phyloP scores from a whole-genome alignment of 164 flowering plant species.

The Sextonia rubra region DNA sequence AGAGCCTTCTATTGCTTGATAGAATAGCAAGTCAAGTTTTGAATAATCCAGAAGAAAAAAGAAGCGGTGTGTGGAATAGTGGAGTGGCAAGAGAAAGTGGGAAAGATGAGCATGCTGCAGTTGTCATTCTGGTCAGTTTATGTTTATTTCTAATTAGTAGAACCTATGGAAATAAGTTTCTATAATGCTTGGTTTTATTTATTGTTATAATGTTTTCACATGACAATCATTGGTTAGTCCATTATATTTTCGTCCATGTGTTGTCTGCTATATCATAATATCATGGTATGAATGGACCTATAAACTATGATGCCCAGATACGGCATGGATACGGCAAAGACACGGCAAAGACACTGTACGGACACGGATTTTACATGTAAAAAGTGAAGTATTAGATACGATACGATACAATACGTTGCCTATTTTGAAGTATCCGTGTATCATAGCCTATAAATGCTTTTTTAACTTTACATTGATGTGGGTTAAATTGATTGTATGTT shows the following conservation, averaged over 20 bases:
- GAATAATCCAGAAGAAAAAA: constrained; percentile 25
- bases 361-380: too few relatives aligned
- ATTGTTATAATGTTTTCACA: background rate
- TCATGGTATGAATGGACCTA: too few relatives aligned
- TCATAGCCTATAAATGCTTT: background rate
- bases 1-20: constrained; percentile 3
- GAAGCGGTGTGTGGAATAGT: constrained; percentile 19
- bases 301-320: too few relatives aligned
- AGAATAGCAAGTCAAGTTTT: constrained; percentile 50
- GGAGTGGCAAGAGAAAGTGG: constrained; percentile 19
- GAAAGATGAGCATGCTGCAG: constrained; percentile 43
- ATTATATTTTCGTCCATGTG: too few relatives aligned
- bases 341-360: too few relatives aligned
- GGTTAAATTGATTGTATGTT: background rate
- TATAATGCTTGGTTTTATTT: background rate
- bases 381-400: too few relatives aligned
- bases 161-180: background rate
- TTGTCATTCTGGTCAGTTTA: constrained; percentile 57
- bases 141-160: background rate
- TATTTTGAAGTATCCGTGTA: too few relatives aligned
- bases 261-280: too few relatives aligned
- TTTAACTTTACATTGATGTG: background rate
- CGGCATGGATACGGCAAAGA: too few relatives aligned
- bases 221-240: too few relatives aligned
- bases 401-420: too few relatives aligned